Conservation (phyloP, 495 filamentous ascomycete species). For the Penicillium samsonianum region DNA sequence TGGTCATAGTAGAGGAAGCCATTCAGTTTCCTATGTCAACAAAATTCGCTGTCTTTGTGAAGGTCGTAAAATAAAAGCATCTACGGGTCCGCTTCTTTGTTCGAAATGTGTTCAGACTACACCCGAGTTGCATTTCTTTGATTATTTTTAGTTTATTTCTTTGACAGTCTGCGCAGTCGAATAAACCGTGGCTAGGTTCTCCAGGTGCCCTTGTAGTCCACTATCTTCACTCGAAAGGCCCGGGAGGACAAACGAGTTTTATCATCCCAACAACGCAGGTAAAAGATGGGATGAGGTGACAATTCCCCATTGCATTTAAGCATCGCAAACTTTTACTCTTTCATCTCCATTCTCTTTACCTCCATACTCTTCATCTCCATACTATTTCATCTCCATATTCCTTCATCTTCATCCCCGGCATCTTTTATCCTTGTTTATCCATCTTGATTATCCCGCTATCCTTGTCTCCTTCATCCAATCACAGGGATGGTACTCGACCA, state of each 20-base stretch:
- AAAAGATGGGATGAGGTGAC: not conserved
- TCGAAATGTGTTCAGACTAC: not conserved
- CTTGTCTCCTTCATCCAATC: not conserved
- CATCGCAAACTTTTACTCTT: not conserved
- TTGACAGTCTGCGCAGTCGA: not conserved
- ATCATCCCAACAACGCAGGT: not conserved
- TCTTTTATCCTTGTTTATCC: not conserved
- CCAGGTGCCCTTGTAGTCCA: not conserved
- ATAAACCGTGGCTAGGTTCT: not conserved
- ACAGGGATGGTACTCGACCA: not conserved
- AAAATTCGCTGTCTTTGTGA: not conserved
- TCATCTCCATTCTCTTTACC: not conserved
- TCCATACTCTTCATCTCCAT: no score
- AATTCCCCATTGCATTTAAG: not conserved
- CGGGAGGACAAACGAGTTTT: not conserved
- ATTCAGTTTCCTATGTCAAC: not conserved
- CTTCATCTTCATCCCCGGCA: not conserved
- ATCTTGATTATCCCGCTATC: not conserved
- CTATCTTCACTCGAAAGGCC: not conserved
- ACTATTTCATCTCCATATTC: not conserved
- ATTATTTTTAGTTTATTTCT: not conserved
- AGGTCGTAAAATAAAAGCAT: not conserved
- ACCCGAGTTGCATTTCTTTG: not conserved
- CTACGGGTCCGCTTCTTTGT: not conserved
- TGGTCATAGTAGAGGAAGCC: not conserved